Evolutionary conservation across 2,329 filamentous ascomycete genomes (phyloP), one percentile per base, ranked within the genome.

Genomic region (Microthyrium microscopicum): DNA sequence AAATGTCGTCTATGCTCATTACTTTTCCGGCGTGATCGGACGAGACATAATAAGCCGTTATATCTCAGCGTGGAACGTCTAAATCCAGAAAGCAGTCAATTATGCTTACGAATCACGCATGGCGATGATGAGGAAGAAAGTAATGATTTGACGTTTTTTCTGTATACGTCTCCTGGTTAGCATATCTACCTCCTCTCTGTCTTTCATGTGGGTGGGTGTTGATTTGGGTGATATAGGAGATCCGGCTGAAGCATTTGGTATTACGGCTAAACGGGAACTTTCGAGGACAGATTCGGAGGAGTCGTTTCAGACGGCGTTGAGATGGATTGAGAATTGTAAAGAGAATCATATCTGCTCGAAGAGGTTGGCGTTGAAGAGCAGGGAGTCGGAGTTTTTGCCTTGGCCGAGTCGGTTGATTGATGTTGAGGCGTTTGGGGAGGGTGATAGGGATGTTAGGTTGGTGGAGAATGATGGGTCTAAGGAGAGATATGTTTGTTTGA

Each of bases 1-100:
- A 30, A 17, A 24, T 38, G 36, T 17, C 19, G 36, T 12, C 31
- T 38, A 4, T 38, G 36, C 26, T 38, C 31, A 8, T 17, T 38
- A 12, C 25, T 38, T 9, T 38, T 34, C 15, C 36, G 36, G 2
- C 34, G 30, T 12, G 36, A 35, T n/a, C 17, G 36, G 21, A 38
- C 31, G 19, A 17, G 36, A 26, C 25, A 26, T n/a, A 33, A 19
- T n/a, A 26, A 25, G 11, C 36, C 27, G 16, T 24, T 37, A 12
- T 17, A 24, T 9, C 18, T 37, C 15, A 25, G 18, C 17, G 21
- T 37, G 7, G 29, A 26, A 19, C 19, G 19, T 20, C 31, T 36
- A 20, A 36, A 12, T 19, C 16, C 32, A 5, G 30, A 37, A 21
- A 30, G 29, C 25, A 27, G 20, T 7, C 35, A 37, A 16, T 15